Evolutionary conservation across 768 basidiomycete genomes (phyloP).

Genomic region (Mrakia gelida): DNA sequence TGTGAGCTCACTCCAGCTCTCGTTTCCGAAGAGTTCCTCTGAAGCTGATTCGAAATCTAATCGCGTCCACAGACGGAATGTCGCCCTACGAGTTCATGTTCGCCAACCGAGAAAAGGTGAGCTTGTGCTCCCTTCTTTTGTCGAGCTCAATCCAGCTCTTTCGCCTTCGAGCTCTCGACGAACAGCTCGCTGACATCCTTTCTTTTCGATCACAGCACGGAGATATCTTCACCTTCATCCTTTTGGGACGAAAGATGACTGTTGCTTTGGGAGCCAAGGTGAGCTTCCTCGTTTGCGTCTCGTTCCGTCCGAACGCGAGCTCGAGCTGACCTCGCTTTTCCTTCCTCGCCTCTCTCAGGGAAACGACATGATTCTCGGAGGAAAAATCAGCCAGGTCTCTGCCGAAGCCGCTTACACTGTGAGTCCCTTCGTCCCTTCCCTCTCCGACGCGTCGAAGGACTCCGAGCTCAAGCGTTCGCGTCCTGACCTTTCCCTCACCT

Average conservation of each 20-base stretch:
- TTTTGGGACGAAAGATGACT: constrained; percentile 84
- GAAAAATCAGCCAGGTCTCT: constrained; percentile 83
- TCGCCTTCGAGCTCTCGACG: too few relatives aligned
- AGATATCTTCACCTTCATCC: constrained; percentile 90
- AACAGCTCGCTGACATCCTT: not conserved
- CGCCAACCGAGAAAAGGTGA: constrained; percentile 52
- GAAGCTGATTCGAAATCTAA: not conserved
- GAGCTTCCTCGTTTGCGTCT: not conserved
- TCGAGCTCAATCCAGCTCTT: too few relatives aligned
- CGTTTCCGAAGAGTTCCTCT: too few relatives aligned
- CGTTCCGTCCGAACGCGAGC: not conserved
- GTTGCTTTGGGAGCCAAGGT: constrained; percentile 76
- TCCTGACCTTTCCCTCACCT: constrained; percentile 4
- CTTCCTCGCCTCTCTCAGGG: constrained; percentile 48
- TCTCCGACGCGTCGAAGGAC: not conserved
- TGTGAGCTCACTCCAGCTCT: not conserved
- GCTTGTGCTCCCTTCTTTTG: constrained; percentile 24
- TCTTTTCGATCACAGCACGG: constrained; percentile 62
- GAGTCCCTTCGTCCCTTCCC: constrained; percentile 30
- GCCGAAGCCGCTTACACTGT: constrained; percentile 91
- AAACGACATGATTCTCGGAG: constrained; percentile 89
- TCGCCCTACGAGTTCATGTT: constrained; percentile 88
- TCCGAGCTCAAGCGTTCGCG: not conserved
- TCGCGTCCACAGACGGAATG: constrained; percentile 62
- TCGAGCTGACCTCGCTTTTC: not conserved